Base-by-base conservation (phyloP, 805 yeast species). In the Grigorovia humatica region DNA sequence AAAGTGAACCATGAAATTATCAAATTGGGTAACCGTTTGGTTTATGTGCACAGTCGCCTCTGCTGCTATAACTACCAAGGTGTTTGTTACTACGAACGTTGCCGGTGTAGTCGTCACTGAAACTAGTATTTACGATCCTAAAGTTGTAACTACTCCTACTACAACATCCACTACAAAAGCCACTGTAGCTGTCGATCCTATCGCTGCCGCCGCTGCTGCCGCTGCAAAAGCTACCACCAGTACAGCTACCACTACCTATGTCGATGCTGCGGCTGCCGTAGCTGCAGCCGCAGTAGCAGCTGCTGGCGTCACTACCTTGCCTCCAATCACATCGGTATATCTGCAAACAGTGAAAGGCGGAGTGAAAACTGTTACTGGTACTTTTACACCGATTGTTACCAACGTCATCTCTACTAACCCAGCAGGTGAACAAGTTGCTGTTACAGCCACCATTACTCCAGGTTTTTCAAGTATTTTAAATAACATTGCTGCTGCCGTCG, bases 281-380 rank as follows among this genome's bases (percentile, higher is more conserved):
- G 64, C 68, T n/a, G 62, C 64, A 29, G 68, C 74, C 17, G 70
- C 74, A 4, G 55, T 63, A 19, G 68, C 73, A 17, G 48, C 51
- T 9, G 48, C 54, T 32, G 48, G 51, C 12, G 53, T 52, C 1
- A 49, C 59, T 1, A 32, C 48, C 30, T 46, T 50, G n/a, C 20
- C 41, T 8, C 47, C 58, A 9, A 52, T 59, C 9, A 48, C 63
- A 15, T 32, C 59, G 29, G 48, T 55, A 11, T 50, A 55, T 35
- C 50, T 66, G n/a, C 48, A 61, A 44, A 53, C 64, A 15, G 49
- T 63, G 5, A 48, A 62, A 42, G 52, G 61, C 9, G 13, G 47
- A 17, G 30, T 47, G 18, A 41, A 50, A 32, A 44, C 58, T 13
- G 52, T 57, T 9, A 48, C 63, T 19, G 42, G 57, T 38, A 49